phyloP scores from a whole-genome alignment of 257 asterid genomes.

The Solanum chiquidenum region DNA sequence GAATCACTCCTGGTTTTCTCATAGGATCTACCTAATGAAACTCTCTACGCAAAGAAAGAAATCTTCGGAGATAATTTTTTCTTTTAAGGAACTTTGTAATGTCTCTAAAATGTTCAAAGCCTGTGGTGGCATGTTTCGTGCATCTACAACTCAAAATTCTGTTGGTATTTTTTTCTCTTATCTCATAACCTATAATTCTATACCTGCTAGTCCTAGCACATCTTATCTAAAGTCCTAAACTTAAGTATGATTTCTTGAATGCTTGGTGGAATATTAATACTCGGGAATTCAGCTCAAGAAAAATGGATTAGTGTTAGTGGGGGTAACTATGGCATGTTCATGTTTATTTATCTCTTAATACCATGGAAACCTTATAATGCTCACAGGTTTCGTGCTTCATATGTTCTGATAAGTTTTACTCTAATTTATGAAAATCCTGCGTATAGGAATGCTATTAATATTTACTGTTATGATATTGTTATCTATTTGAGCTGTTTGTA shows the following conservation, averaged over 20 bases:
- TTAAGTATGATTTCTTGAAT: neutral
- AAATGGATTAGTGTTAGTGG: neutral
- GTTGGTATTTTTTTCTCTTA: neutral
- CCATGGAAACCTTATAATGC: neutral
- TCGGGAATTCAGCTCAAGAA: neutral
- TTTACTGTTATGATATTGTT: neutral
- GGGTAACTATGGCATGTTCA: neutral
- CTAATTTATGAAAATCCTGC: neutral
- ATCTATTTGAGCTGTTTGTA: neutral
- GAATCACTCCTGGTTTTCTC: neutral
- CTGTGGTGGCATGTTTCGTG: neutral
- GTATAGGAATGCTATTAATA: neutral
- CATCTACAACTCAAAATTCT: neutral
- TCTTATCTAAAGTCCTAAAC: neutral
- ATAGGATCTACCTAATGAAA: neutral
- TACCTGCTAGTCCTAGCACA: neutral
- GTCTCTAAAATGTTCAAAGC: neutral
- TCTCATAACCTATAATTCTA: neutral
- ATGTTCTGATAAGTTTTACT: neutral
- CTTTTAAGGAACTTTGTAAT: neutral
- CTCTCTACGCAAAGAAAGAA: neutral
- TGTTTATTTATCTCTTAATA: neutral
- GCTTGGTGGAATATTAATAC: neutral
- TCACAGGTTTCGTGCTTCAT: neutral
- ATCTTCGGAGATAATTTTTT: neutral